These are phyloP conservation scores for Singerocomus inundabilis DNA, from an alignment of 1,284 basidiomycete species.

Conservation along the genomic window DNA sequence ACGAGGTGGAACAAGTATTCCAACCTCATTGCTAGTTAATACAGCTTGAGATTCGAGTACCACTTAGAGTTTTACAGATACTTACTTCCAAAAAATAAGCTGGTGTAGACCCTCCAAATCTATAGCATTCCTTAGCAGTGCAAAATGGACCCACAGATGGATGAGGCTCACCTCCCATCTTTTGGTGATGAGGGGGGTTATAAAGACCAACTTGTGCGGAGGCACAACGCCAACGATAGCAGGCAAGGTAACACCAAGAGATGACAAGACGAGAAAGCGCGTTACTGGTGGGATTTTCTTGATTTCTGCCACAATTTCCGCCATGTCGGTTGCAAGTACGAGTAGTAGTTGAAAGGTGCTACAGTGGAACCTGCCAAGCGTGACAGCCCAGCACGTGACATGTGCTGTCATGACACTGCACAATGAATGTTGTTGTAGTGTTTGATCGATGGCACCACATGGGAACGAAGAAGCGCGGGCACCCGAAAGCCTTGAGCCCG, in stretches of 20 bases:
- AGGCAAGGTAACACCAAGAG: constrained; percentile 61
- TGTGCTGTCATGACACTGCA: no score
- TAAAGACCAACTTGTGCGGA: constrained; percentile 58
- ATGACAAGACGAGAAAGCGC: constrained; percentile 64
- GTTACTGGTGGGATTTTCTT: constrained; percentile 87
- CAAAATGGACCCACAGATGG: constrained; percentile 4
- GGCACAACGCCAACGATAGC: constrained; percentile 57
- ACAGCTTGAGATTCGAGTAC: neutral
- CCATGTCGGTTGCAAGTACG: constrained; percentile 19
- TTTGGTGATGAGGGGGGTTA: constrained; percentile 45
- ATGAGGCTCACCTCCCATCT: constrained; percentile 51
- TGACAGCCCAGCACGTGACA: constrained; percentile 11
- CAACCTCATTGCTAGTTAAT: constrained; percentile 49
- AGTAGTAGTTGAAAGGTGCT: no score
- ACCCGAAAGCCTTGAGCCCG: no score
- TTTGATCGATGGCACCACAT: no score
- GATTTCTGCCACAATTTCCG: constrained; percentile 54
- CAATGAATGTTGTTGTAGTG: no score
- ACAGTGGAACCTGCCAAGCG: no score
- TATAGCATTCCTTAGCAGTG: constrained; percentile 32
- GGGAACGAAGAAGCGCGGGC: no score
- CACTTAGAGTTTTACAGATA: neutral
- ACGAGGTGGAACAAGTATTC: constrained; percentile 70
- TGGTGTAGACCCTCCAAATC: constrained; percentile 77
- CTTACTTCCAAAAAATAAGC: constrained; percentile 77